Evolutionary conservation across 768 basidiomycete species (phyloP).

Genomic region (Leccinum sublutescens): DNA sequence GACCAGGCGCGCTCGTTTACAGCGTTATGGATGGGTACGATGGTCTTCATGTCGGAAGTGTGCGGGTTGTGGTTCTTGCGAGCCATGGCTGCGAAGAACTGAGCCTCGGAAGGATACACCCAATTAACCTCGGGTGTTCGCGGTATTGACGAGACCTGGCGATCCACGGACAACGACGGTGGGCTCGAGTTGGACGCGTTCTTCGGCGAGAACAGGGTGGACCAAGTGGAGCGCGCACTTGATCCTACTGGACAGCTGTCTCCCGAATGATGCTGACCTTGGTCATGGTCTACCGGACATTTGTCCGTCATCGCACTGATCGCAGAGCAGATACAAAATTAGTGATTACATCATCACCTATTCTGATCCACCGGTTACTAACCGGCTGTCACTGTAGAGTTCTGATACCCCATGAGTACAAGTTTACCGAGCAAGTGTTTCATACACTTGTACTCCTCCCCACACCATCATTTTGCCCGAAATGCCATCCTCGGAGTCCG

Average conservation of each 20-base stretch:
- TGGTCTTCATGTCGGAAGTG: slow-evolving; percentile 87
- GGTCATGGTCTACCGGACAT: slow-evolving; percentile 51
- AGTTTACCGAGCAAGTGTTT: neutral
- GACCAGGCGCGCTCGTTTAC: slow-evolving; percentile 94
- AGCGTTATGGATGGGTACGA: slow-evolving; percentile 98
- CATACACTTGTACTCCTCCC: neutral
- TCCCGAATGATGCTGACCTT: slow-evolving; percentile 16
- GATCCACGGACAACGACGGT: slow-evolving; percentile 58
- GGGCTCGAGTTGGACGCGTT: slow-evolving; percentile 2
- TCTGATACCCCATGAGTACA: neutral
- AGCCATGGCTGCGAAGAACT: slow-evolving; percentile 97
- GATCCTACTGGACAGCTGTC: slow-evolving; percentile 69
- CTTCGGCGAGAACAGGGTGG: slow-evolving; percentile 26
- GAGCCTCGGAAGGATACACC: slow-evolving; percentile 98
- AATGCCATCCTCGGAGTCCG: slow-evolving; percentile 65
- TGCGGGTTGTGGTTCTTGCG: slow-evolving; percentile 91
- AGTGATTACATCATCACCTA: slow-evolving; percentile 17
- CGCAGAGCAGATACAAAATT: neutral
- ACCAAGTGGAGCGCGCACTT: slow-evolving; percentile 45
- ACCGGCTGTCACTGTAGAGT: neutral
- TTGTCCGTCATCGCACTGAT: slow-evolving; percentile 28
- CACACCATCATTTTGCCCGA: slow-evolving; percentile 4
- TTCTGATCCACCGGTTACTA: neutral
- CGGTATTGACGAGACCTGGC: slow-evolving; percentile 89
- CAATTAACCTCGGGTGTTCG: slow-evolving; percentile 70